Base-by-base conservation (phyloP, 2,329 filamentous ascomycete species). In the Phyllosticta paracitricarpa region DNA sequence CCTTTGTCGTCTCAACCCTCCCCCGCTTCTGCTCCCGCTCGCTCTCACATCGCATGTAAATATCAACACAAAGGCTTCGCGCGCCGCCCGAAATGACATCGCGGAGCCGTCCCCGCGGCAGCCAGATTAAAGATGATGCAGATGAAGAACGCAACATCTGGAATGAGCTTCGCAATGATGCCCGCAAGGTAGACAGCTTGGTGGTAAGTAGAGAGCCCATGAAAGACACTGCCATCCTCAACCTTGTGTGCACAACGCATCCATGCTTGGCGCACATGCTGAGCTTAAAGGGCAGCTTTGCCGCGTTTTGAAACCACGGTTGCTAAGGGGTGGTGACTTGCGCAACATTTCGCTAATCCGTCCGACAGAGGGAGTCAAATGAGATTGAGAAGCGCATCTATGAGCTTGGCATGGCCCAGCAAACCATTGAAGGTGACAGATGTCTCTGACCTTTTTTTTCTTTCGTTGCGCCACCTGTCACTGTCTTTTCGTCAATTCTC, bases 121-220 rank as follows among this genome's bases (percentile, higher is more conserved):
- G 76, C 64, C 67, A 77, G 62, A 72, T 72, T 65, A 79, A 79
- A 64, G 77, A 80, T 61, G 78, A 81, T 63, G 74, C 78, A 54
- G 78, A 80, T 60, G 78, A 81, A 67, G 78, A 81, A 67, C 72
- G 77, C 33, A 71, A 76, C 17, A 68, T 81, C 59, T 81, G 79
- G 79, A 77, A 75, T 59, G 73, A 76, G 62, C 78, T 81, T 62
- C 73, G 73, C 58, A 71, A 72, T 52, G 76, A 78, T 64, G 77
- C 74, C 5, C 76, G 74, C 57, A 72, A 76, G 54, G 75, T 79
- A 28, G 78, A 80, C 62, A 68, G 67, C 51, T 74, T 79, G 66
- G 75, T 78, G 68, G 78, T 80, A 75, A 71, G 77, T 68, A 40
- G 14, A 12, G 14, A 33, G 10, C 52, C 52, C 52, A 22, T 54